These are phyloP conservation scores for Lachnellula willkommii DNA, from an alignment of 2,329 filamentous ascomycete species.

Conservation along the genomic window DNA sequence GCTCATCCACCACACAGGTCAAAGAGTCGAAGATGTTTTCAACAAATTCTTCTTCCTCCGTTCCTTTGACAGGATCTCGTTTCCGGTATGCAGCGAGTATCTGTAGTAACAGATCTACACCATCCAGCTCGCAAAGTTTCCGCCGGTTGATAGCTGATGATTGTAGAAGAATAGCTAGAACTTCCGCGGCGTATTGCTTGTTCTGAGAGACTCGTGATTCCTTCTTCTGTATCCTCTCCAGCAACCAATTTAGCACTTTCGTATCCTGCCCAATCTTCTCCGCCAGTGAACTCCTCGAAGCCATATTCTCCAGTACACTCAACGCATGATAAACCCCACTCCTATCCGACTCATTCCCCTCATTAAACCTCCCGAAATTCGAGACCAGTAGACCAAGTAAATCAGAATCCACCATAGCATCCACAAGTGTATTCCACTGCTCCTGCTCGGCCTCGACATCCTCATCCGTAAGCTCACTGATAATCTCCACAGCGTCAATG, in stretches of 20 bases:
- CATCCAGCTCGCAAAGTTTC: slow-evolving; percentile 60
- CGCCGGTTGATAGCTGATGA: slow-evolving; percentile 61
- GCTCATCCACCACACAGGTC: slow-evolving; percentile 72
- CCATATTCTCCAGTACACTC: slow-evolving; percentile 77
- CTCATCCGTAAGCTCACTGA: slow-evolving; percentile 88
- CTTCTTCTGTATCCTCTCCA: slow-evolving; percentile 63
- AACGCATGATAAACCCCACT: slow-evolving; percentile 83
- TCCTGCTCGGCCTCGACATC: slow-evolving; percentile 76
- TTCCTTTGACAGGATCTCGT: slow-evolving; percentile 77
- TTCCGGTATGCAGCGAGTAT: slow-evolving; percentile 79
- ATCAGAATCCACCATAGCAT: slow-evolving; percentile 61
- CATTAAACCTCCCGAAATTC: slow-evolving; percentile 75
- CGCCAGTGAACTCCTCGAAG: slow-evolving; percentile 62
- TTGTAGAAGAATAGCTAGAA: slow-evolving; percentile 84
- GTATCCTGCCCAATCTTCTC: slow-evolving; percentile 68
- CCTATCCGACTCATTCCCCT: slow-evolving; percentile 68
- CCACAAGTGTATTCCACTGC: slow-evolving; percentile 75
- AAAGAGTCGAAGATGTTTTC: slow-evolving; percentile 89
- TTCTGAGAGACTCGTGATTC: slow-evolving; percentile 76
- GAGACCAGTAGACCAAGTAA: slow-evolving; percentile 68
- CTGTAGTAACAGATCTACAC: slow-evolving; percentile 75
- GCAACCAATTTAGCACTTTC: slow-evolving; percentile 68
- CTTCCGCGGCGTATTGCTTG: slow-evolving; percentile 89
- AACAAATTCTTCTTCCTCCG: slow-evolving; percentile 89
- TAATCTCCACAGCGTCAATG: slow-evolving; percentile 82